A percentile compares a stretch with the other conserved stretches of the same genome.
phyloP scores from a whole-genome alignment of 768 basidiomycete species.

The Pulveroboletus ravenelii region DNA sequence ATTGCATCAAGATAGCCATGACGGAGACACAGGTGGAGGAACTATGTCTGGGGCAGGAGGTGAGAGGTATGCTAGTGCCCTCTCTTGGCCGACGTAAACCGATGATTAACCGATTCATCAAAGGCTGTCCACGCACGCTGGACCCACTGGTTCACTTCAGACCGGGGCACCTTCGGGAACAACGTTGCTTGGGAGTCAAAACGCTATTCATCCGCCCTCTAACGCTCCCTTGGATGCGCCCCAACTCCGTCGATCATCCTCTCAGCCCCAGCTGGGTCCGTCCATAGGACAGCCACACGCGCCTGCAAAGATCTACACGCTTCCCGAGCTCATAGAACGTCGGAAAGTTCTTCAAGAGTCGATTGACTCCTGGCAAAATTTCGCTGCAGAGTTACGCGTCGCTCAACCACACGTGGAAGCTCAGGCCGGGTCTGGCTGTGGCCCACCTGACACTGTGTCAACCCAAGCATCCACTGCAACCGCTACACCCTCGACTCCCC shows the following conservation, averaged over 20 bases:
- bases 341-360: conserved; percentile 24
- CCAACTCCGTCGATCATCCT: conserved; percentile 27
- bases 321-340: conserved; percentile 25
- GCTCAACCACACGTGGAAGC: conserved; percentile 12
- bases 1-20: conserved; percentile 5
- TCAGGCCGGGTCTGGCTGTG: not conserved
- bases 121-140: conserved; percentile 10
- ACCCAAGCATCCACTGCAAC: not conserved
- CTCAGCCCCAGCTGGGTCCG: conserved; percentile 26
- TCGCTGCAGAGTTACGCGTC: conserved; percentile 16
- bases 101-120: conserved; percentile 5
- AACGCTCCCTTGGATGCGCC: conserved; percentile 9
- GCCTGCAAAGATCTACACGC: conserved; percentile 20
- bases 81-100: conserved; percentile 3
- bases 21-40: not conserved
- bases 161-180: conserved; percentile 3
- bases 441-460: not conserved
- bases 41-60: not conserved
- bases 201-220: not conserved
- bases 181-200: not conserved
- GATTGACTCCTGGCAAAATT: conserved; percentile 21
- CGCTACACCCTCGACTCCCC: not conserved
- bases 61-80: conserved; percentile 14
- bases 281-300: conserved; percentile 8
- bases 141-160: not conserved